Base-by-base conservation (phyloP, 345 rosid genomes). In the Turritis glabra region DNA sequence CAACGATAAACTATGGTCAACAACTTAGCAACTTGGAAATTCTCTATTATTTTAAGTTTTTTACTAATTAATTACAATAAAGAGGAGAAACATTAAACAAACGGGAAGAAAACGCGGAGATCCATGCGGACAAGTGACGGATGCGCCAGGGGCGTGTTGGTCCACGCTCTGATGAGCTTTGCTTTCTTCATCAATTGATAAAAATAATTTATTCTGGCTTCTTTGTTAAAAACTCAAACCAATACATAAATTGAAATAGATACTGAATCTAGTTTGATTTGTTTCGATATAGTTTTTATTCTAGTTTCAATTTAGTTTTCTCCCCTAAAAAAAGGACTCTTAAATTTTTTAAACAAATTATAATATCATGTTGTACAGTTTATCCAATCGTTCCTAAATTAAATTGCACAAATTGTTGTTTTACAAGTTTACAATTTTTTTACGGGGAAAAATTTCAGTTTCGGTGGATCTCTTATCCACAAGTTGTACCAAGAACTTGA, bases 71-170 rank as follows among this genome's bases (percentile, higher is more conserved):
- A 29, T 32, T 27, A 40, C 41, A 64, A 21, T 23, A 26, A 62
- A 41, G 23, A 54, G n/a, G 48, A 29, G 6, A 51, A 40, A 41
- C 53, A 18, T 17, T 73, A 51, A 64, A 53, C 46, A 73, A 73
- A 41, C 1, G 5, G 26, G 27, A 68, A 30, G 63, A 57, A 67
- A 67, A 58, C 40, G 73, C 52, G 53, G 73, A 38, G 69, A 40
- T 29, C 59, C 73, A 75, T 61, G 79, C 69, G 58, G 71, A 22
- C 79, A 60, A 68, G 56, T 44, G 70, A 62, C 64, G 75, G 50
- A 55, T 44, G 71, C 52, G 67, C 32, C 32, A 65, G 51, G 26
- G 50, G 78, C 67, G 67, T 60, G 58, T 66, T 29, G 10, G 22
- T 57, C 59, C 67, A 74, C 72, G 44, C 70, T 56, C 57, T 54